A percentile compares a stretch with the other conserved stretches of the same genome.
Conservation (phyloP, 2,329 filamentous ascomycete genomes). For the Calonectria montana region DNA sequence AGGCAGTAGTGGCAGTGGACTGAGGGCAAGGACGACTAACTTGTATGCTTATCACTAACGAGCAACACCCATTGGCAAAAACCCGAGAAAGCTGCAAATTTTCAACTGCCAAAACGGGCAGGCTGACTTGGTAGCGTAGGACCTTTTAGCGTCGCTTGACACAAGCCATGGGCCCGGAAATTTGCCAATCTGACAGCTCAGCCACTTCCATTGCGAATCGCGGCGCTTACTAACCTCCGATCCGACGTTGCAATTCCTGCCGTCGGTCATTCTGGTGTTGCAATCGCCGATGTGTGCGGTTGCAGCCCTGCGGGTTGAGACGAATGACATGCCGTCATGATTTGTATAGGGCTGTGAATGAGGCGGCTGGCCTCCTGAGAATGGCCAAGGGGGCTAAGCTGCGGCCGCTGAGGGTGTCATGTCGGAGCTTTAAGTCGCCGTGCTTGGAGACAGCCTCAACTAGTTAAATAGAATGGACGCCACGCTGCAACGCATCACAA, state of each 20-base stretch:
- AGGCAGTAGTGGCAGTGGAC: not conserved
- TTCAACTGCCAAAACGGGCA: not conserved
- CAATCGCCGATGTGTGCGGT: slow-evolving; percentile 2
- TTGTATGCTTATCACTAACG: not conserved
- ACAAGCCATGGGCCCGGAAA: not conserved
- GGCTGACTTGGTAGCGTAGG: not conserved
- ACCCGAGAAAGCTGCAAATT: not conserved
- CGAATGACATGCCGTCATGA: not conserved
- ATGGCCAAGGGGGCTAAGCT: not conserved
- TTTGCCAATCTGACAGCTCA: not conserved
- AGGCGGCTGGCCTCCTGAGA: not conserved
- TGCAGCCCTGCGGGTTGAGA: not conserved
- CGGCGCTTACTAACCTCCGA: slow-evolving; percentile 3
- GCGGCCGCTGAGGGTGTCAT: not conserved
- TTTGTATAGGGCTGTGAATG: not conserved
- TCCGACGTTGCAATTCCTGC: not conserved
- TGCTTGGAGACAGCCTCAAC: not conserved
- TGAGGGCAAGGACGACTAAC: not conserved
- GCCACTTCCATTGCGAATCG: slow-evolving; percentile 3
- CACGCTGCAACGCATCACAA: not conserved
- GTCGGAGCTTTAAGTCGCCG: slow-evolving; percentile 8
- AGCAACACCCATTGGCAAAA: not conserved
- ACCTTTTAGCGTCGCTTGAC: not conserved
- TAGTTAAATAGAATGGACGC: not conserved
- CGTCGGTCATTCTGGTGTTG: not conserved